Conservation (phyloP, 2,329 filamentous ascomycete genomes). For the Cryphonectria nitschkei region DNA sequence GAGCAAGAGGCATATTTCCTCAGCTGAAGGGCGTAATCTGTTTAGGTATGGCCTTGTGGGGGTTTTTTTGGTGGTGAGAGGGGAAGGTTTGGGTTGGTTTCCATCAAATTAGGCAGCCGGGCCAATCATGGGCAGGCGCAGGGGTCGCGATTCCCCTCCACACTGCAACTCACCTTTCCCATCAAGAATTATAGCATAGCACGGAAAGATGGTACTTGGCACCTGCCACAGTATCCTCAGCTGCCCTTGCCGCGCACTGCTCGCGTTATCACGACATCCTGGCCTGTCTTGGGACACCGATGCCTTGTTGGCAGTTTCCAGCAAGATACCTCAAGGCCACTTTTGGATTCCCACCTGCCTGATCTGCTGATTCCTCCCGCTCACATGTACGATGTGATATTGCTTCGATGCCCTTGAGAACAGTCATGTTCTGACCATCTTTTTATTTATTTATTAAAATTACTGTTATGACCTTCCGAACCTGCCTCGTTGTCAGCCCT, state of each 20-base stretch:
- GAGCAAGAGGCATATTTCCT: not conserved
- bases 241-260: not conserved
- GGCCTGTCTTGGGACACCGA: not conserved
- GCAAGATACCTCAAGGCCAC: constrained; percentile 3
- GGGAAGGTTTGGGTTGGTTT: not conserved
- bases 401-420: not conserved
- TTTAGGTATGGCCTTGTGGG: not conserved
- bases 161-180: constrained; percentile 6
- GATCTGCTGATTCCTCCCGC: not conserved
- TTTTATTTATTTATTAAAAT: not conserved
- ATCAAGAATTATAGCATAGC: not conserved
- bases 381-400: not conserved
- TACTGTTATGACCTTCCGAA: not conserved
- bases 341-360: constrained; percentile 3
- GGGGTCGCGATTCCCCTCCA: not conserved
- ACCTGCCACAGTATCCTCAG: not conserved
- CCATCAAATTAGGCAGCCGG: not conserved
- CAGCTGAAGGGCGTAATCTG: not conserved
- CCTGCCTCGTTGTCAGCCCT: not conserved
- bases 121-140: constrained; percentile 8
- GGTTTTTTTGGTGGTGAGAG: not conserved
- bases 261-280: not conserved
- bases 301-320: not conserved
- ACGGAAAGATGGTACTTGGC: not conserved
- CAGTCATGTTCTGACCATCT: not conserved